A percentile compares a stretch with the other conserved stretches of the same genome.
Evolutionary conservation across 148 eudicot genomes (phyloP).

Genomic region (Vaccinium corymbosum): DNA sequence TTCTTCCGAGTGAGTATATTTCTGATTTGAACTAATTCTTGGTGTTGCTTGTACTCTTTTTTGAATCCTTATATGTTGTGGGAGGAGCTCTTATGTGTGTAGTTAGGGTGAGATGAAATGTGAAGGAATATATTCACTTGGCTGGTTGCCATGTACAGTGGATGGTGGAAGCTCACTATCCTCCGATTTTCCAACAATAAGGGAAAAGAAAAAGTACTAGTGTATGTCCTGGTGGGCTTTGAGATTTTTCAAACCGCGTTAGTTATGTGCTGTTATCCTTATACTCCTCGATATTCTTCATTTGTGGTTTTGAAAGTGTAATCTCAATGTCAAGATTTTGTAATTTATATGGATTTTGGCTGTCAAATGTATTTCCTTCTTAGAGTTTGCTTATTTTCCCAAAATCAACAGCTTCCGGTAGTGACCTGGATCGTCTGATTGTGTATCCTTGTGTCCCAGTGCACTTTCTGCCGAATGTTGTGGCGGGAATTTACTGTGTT

Average conservation of each 20-base stretch:
- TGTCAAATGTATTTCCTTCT: background rate
- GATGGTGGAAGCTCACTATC: constrained; percentile 19
- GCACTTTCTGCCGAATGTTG: background rate
- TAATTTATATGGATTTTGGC: background rate
- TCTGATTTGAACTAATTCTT: constrained; percentile 4
- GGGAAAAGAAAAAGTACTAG: constrained; percentile 1
- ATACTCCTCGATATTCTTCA: background rate
- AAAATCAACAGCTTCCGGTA: background rate
- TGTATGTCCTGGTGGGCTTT: constrained; percentile 13
- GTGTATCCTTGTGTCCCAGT: background rate
- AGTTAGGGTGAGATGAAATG: constrained; percentile 8
- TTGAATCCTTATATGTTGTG: background rate
- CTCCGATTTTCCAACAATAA: constrained; percentile 17
- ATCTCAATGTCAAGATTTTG: constrained; percentile 2
- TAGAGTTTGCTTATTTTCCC: background rate
- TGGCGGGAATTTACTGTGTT: background rate
- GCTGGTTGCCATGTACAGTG: constrained; percentile 23
- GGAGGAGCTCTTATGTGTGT: background rate
- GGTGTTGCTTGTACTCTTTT: background rate
- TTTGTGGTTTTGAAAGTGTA: background rate
- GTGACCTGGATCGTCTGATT: background rate
- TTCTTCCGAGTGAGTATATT: constrained; percentile 15
- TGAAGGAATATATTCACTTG: background rate
- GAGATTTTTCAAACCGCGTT: background rate
- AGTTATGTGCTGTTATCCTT: background rate